Base-by-base conservation (phyloP, 2,329 filamentous ascomycete genomes). In the Huntiella savannae region DNA sequence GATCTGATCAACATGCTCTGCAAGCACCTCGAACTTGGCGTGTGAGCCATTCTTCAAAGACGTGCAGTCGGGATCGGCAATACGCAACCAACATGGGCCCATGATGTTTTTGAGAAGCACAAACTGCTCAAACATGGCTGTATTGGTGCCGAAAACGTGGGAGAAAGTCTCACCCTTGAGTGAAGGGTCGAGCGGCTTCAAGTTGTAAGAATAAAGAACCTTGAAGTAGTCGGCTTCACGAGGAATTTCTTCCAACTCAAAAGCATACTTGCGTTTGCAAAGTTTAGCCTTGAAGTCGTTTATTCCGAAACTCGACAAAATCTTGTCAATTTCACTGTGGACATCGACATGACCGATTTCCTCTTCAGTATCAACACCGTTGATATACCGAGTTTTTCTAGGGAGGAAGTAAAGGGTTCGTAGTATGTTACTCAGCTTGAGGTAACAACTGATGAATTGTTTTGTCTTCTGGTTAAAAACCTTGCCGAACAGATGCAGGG, bases 81-180 rank as follows among this genome's bases (percentile, higher is more conserved):
- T 91, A 58, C 80, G 87, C 40, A 98, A 72, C 91, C 91, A 98
- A 60, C 91, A 96, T 28, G 91, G 91, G 1, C 91, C 91, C 88
- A 95, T 98, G 55, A 98, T 83, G 58, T 94, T 93, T 65, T 95
- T 96, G 82, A 87, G 95, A 4, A 98, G 70, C 15, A 98, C 91
- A 58, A 98, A 98, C 55, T 98, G 91, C 62, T 98, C 91, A 55
- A 98, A 98, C 0, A 98, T 69, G 1, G 84, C 77, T 0, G 91
- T 98, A 60, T 91, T 94, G 48, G 82, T 81, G 22, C 92, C 91
- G 54, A 98, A 98, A 17, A 94, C 79, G 53, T 84, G 83, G 1
- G 88, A 95, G 58, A 88, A 98, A 0, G 91, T 96, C 59, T 93
- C 78, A 22, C 91, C 91, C 36, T 69, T 74, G 4, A 73, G 63